phyloP scores from a whole-genome alignment of 345 rosid genomes.

The Populus deltoides region DNA sequence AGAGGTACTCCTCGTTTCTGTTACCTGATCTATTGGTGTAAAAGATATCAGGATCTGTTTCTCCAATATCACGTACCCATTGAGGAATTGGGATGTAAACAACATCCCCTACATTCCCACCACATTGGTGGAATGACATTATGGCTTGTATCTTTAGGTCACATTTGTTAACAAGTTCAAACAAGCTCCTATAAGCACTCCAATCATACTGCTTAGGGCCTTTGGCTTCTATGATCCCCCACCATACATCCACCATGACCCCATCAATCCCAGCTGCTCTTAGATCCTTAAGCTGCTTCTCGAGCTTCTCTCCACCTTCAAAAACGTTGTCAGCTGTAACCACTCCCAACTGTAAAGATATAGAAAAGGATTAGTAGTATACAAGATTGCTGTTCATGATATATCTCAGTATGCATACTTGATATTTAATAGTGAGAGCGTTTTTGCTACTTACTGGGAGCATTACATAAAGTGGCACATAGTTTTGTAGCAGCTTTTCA shows the following conservation, averaged over 20 bases:
- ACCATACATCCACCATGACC: conserved; percentile 83
- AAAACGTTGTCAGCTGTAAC: conserved; percentile 55
- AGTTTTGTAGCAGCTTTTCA: conserved; percentile 57
- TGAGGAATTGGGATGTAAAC: conserved; percentile 70
- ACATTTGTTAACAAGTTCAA: conserved; percentile 43
- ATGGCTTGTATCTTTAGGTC: conserved; percentile 68
- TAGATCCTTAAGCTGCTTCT: conserved; percentile 58
- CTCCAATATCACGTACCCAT: conserved; percentile 63
- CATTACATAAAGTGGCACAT: conserved; percentile 77
- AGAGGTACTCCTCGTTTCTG: conserved; percentile 63
- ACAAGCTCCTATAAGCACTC: conserved; percentile 70
- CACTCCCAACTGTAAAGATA: conserved; percentile 52
- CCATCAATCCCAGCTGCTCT: conserved; percentile 69
- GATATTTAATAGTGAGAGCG: not conserved
- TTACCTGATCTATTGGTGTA: conserved; percentile 57
- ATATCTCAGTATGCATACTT: not conserved
- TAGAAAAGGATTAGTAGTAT: not conserved
- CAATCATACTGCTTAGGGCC: conserved; percentile 65
- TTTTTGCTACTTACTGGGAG: conserved; percentile 61
- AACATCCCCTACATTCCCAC: conserved; percentile 80
- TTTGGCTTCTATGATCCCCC: conserved; percentile 71
- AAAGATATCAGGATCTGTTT: conserved; percentile 58
- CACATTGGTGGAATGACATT: conserved; percentile 88
- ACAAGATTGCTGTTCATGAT: not conserved
- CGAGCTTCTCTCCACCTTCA: conserved; percentile 33